A percentile compares a stretch with the other conserved stretches of the same genome.
Conservation (phyloP, 805 yeast species). For the Ogataea ganodermae region DNA sequence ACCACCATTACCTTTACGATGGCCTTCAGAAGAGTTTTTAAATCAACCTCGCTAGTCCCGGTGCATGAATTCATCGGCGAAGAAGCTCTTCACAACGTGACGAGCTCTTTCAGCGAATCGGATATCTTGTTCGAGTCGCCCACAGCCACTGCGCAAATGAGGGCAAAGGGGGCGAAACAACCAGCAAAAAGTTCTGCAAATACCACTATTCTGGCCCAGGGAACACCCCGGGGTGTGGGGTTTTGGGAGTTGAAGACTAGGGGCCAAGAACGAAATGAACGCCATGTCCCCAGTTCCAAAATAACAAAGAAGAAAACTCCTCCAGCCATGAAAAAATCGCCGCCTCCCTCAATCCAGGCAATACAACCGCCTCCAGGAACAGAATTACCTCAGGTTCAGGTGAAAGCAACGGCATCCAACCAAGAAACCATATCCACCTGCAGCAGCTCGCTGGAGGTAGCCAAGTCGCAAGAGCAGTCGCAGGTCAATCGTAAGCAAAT, state of each 20-base stretch:
- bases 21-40: conserved; percentile 18
- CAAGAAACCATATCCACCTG: conserved; percentile 1
- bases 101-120: conserved; percentile 22
- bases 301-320: background rate
- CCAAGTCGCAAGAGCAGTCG: conserved; percentile 2
- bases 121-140: conserved; percentile 23
- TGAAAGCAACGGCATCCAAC: conserved; percentile 5
- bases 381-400: background rate
- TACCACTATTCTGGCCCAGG: background rate
- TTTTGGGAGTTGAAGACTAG: background rate
- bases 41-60: conserved; percentile 19
- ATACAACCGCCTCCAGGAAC: conserved; percentile 6
- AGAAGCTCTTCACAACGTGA: conserved; percentile 11
- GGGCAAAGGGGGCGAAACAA: conserved; percentile 8
- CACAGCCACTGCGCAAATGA: conserved; percentile 14
- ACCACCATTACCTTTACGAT: background rate
- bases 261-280: background rate
- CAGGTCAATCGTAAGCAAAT: conserved; percentile 2
- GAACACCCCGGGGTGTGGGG: background rate
- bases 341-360: conserved; percentile 3
- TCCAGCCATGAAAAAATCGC: background rate
- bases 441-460: background rate
- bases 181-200: background rate
- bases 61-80: conserved; percentile 17
- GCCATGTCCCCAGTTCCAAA: background rate